A percentile compares a stretch with the other conserved stretches of the same genome.
These are phyloP conservation scores for Clonostachys rosea DNA, from an alignment of 2,329 filamentous ascomycete species.

Conservation along the genomic window DNA sequence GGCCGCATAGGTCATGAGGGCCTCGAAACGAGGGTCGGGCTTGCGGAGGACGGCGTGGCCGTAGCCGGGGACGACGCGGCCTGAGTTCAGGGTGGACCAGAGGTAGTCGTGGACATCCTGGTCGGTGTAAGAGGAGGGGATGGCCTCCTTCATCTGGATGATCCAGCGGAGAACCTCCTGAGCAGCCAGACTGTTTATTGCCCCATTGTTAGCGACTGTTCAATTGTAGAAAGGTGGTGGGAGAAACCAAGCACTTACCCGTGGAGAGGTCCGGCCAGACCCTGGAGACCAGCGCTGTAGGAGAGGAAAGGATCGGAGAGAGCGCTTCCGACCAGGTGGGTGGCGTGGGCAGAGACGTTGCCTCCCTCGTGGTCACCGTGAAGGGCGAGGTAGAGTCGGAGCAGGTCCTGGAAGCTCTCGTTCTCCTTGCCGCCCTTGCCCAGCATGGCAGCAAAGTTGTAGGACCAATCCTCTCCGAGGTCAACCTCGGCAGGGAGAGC, in stretches of 20 bases:
- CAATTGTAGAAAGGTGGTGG: not conserved
- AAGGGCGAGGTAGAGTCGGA: constrained; percentile 89
- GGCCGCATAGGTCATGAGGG: constrained; percentile 91
- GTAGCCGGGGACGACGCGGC: constrained; percentile 91
- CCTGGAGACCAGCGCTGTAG: constrained; percentile 92
- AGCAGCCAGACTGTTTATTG: constrained; percentile 67
- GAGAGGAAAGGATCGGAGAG: constrained; percentile 93
- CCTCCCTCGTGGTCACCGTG: constrained; percentile 98
- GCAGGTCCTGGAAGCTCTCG: constrained; percentile 90
- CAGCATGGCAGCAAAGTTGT: constrained; percentile 97
- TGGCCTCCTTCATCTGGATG: constrained; percentile 86
- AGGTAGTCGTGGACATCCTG: constrained; percentile 84
- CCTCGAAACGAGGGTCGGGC: constrained; percentile 94
- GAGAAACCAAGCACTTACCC: constrained; percentile 34
- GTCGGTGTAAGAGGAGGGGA: constrained; percentile 73
- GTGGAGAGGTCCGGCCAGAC: constrained; percentile 76
- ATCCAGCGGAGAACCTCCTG: constrained; percentile 98
- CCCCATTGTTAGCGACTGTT: not conserved
- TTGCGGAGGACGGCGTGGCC: constrained; percentile 95
- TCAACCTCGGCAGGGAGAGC: constrained; percentile 75
- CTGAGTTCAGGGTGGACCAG: constrained; percentile 89
- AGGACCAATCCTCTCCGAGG: constrained; percentile 87
- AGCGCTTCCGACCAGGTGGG: constrained; percentile 90
- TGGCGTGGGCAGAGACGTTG: constrained; percentile 93
- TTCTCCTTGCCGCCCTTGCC: constrained; percentile 86